Evolutionary conservation across 805 yeast species (phyloP), one percentile per base, ranked within the genome.

Genomic region (Candida xyloterini): DNA sequence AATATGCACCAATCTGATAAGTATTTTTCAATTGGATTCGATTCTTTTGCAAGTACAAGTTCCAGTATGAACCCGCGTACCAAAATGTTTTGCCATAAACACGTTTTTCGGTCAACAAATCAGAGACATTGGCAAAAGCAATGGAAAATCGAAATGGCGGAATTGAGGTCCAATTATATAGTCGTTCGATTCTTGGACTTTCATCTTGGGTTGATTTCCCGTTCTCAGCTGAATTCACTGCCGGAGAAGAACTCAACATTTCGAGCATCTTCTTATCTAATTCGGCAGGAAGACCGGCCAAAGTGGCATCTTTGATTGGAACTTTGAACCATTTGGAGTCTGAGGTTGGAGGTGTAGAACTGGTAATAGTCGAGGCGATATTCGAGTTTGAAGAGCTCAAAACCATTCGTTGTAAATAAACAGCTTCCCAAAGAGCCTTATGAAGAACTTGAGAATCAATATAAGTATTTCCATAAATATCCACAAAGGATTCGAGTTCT

Each of bases 21-120:
- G 71, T 66, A 40, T 66, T 62, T 41, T 67, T 67, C 31, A 61
- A 57, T 15, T 63, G 61, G 27, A 69, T 55, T 18, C 53, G 55
- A 31, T 59, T 68, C 47, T 73, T 76, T 42, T 76, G 81, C 23
- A 75, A 59, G 51, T 76, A 76, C 7, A 76, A 54, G 46, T 73
- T 74, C 81, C 81, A 76, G 48, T 70, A 73, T 9, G 80, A 74
- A 0, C 81, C 81, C n/a, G 79, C 79, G 50, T 75, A 76, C 79
- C 80, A 76, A 24, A 74, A 60, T 0, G 78, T 68, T 42, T 70
- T 67, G 8, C 76, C 71, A 47, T 76, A 76, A 1, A 73, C 71
- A 29, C 80, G 57, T 48, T 67, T 70, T 13, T 68, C 75, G 1
- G 70, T 63, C 11, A 62, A 56, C 13, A 76, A 57, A 10, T 66